phyloP scores from a whole-genome alignment of 2,329 filamentous ascomycete species.

The Ceratocystis huliohia region DNA sequence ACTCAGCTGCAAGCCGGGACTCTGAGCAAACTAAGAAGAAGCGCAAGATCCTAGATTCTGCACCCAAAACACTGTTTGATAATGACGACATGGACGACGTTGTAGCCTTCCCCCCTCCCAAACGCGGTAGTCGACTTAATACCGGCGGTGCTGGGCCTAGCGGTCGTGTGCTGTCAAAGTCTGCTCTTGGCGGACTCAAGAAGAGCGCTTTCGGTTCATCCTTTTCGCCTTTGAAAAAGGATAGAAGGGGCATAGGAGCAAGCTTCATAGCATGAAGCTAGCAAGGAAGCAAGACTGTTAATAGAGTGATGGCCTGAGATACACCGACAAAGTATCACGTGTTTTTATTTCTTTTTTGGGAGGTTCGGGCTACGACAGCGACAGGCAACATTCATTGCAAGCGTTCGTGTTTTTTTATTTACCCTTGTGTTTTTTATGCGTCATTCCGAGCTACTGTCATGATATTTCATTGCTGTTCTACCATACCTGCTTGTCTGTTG shows the following conservation, averaged over 20 bases:
- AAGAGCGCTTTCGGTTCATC: slow-evolving; percentile 33
- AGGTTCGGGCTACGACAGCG: neutral
- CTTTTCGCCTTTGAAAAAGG: slow-evolving; percentile 63
- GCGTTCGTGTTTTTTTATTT: slow-evolving; percentile 3
- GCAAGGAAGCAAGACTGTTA: neutral
- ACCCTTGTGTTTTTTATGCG: neutral
- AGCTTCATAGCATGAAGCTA: slow-evolving; percentile 41
- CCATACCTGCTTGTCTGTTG: neutral
- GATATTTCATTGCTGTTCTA: slow-evolving; percentile 5
- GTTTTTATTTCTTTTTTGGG: slow-evolving; percentile 7
- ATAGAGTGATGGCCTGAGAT: neutral
- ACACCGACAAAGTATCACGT: neutral
- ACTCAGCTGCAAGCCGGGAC: slow-evolving; percentile 23
- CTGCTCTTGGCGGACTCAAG: slow-evolving; percentile 27
- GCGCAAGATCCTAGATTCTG: slow-evolving; percentile 49
- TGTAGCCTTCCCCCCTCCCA: neutral
- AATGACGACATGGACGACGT: slow-evolving; percentile 41
- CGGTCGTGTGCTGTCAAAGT: slow-evolving; percentile 11
- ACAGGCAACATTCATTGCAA: neutral
- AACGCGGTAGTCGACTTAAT: slow-evolving; percentile 21
- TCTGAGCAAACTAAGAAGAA: slow-evolving; percentile 50
- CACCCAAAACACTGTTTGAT: slow-evolving; percentile 50
- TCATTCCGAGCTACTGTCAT: neutral
- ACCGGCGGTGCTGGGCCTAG: slow-evolving; percentile 9
- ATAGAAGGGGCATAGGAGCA: slow-evolving; percentile 48